These are phyloP conservation scores for Curvularia sp. DNA, from an alignment of 2,329 filamentous ascomycete species.

Conservation along the genomic window DNA sequence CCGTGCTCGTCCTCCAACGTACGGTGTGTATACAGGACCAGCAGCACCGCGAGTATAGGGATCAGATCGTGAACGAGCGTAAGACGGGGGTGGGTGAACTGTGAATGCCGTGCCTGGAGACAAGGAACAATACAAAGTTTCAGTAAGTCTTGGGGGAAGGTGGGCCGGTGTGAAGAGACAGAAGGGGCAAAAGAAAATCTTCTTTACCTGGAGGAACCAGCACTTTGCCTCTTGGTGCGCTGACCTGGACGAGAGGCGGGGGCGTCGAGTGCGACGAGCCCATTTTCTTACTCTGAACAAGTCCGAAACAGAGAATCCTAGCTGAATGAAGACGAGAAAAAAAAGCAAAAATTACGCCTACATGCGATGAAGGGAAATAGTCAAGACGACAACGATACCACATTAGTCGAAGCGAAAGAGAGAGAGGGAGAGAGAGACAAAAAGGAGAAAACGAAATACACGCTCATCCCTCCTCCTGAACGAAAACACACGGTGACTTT, in stretches of 20 bases:
- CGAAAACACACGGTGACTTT: not conserved
- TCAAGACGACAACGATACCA: no score
- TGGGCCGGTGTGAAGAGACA: not conserved
- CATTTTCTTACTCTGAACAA: slow-evolving; percentile 17
- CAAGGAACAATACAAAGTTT: not conserved
- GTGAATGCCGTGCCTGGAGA: slow-evolving; percentile 10
- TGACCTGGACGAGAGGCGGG: slow-evolving; percentile 34
- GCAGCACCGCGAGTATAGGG: not conserved
- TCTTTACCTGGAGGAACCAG: slow-evolving; percentile 28
- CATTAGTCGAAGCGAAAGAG: no score
- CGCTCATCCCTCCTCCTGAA: no score
- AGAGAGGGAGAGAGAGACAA: no score
- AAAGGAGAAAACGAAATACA: no score
- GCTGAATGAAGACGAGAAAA: no score
- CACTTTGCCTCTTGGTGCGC: slow-evolving; percentile 27
- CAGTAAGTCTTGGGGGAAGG: not conserved
- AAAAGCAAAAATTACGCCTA: no score
- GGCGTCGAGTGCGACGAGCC: slow-evolving; percentile 32
- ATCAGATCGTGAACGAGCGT: not conserved
- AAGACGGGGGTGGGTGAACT: slow-evolving; percentile 6
- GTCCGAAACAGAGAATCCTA: no score
- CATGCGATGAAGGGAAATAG: no score
- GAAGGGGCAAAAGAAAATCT: no score
- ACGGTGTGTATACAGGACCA: slow-evolving; percentile 9
- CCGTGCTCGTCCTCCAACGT: not conserved